Percentiles rank a stretch among this genome's conserved stretches.
These are phyloP conservation scores for Candida wancherniae DNA, from an alignment of 805 yeast genomes.

Conservation along the genomic window DNA sequence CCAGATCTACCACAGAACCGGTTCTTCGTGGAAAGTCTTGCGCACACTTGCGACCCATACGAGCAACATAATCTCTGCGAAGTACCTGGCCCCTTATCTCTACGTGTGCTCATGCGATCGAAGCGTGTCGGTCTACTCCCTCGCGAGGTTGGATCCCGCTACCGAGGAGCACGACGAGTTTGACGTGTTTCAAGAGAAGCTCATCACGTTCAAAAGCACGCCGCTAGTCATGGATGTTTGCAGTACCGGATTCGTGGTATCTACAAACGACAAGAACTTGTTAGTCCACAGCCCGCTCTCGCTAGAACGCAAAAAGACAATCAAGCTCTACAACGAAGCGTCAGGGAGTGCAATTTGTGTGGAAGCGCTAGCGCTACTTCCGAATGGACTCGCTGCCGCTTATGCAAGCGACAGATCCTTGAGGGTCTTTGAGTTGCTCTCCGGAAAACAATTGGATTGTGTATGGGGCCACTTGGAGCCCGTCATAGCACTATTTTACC, in stretches of 20 bases:
- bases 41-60: conserved; percentile 60
- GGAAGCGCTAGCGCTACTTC: conserved; percentile 37
- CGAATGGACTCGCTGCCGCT: conserved; percentile 29
- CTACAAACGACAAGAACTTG: conserved; percentile 49
- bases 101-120: conserved; percentile 60
- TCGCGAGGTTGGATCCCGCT: conserved; percentile 1
- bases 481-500: conserved; percentile 38
- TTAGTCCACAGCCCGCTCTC: conserved; percentile 33
- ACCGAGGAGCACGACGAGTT: conserved; percentile 39
- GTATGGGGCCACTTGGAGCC: conserved; percentile 54
- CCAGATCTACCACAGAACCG: conserved; percentile 41
- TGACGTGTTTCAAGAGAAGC: conserved; percentile 47
- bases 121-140: conserved; percentile 49
- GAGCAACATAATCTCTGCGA: conserved; percentile 44
- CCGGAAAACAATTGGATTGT: conserved; percentile 44
- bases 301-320: conserved; percentile 30
- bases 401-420: conserved; percentile 57
- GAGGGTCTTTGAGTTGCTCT: conserved; percentile 41
- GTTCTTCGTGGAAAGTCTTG: conserved; percentile 43
- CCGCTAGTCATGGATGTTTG: conserved; percentile 41
- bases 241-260: conserved; percentile 41
- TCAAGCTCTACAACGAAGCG: conserved; percentile 39
- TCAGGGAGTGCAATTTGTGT: conserved; percentile 39
- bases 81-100: conserved; percentile 27
- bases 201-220: conserved; percentile 47